A percentile compares a stretch with the other conserved stretches of the same genome.
These are phyloP conservation scores for Apiospora aurea DNA, from an alignment of 2,329 filamentous ascomycete genomes.

Conservation along the genomic window DNA sequence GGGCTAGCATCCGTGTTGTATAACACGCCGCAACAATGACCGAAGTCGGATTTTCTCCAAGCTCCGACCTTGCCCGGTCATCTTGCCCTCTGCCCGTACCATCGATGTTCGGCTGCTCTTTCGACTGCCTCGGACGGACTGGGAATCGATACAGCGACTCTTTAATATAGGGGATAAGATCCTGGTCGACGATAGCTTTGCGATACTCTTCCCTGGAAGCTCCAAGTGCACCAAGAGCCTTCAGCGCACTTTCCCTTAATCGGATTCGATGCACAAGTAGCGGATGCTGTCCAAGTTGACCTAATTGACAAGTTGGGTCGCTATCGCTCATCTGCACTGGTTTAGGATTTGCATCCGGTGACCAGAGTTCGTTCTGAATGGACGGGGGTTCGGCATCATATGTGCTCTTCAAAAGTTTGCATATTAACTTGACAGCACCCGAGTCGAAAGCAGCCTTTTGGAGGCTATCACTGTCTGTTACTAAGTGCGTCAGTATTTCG, in stretches of 20 bases:
- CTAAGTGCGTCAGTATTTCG: slow-evolving; percentile 76
- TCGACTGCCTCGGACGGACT: slow-evolving; percentile 54
- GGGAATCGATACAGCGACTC: slow-evolving; percentile 73
- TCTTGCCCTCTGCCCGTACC: slow-evolving; percentile 42
- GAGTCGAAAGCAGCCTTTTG: slow-evolving; percentile 83
- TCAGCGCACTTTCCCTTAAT: slow-evolving; percentile 77
- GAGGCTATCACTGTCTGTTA: slow-evolving; percentile 78
- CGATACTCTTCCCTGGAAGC: slow-evolving; percentile 84
- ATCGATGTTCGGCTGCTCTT: slow-evolving; percentile 48
- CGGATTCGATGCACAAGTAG: slow-evolving; percentile 73
- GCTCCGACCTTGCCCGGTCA: slow-evolving; percentile 51
- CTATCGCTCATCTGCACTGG: slow-evolving; percentile 39
- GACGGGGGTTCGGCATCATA: slow-evolving; percentile 53
- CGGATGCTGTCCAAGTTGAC: slow-evolving; percentile 66
- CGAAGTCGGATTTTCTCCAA: slow-evolving; percentile 75
- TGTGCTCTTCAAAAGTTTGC: slow-evolving; percentile 57
- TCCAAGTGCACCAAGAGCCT: slow-evolving; percentile 82
- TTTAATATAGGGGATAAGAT: slow-evolving; percentile 81
- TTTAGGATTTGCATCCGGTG: slow-evolving; percentile 38
- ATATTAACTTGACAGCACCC: slow-evolving; percentile 54
- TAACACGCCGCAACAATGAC: slow-evolving; percentile 89
- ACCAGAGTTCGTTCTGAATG: slow-evolving; percentile 46
- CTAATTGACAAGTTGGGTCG: slow-evolving; percentile 53
- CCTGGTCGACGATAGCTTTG: slow-evolving; percentile 81
- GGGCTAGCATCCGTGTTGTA: slow-evolving; percentile 79